Base-by-base conservation (phyloP, 192 early-diverging fungal species). In the Dispira simplex region DNA sequence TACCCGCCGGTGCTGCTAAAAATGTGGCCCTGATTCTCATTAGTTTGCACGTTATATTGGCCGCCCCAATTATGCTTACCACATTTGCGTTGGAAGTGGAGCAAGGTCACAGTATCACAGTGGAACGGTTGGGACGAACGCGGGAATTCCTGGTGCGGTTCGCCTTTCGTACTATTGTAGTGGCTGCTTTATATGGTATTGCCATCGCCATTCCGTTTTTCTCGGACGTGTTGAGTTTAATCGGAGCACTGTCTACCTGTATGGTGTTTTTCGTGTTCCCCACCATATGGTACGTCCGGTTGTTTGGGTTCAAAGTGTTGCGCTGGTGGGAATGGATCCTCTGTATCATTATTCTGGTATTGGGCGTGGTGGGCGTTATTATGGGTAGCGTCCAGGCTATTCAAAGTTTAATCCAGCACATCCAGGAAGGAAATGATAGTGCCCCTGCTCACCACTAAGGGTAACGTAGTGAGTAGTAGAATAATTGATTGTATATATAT, bases 241-340 rank as follows among this genome's bases (percentile, higher is more conserved):
- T 94, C n/a, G 89, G 90, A n/a, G 85, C 89, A 9, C 66, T 91
- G 11, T 80, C 84, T 46, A 90, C 87, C 64, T 84, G 79, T 47
- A 72, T 79, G n/a, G 76, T 91, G 21, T 90, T 93, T 71, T 93
- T 93, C 67, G 75, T 91, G 53, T 76, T 93, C 45, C 91, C 91
- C 0, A 77, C 90, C 39, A 32, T 90, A 13, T 90, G 82, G 73
- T 86, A 91, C 63, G 74, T 86, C 44, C 83, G 82, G 71, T 66
- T 93, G 46, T 78, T 82, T 63, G 89, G 89, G 9, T 81, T 82
- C 77, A 51, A 72, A 9, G 70, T 66, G 11, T 67, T 83, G 63
- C 64, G 65, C 21, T 70, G 70, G 70, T 71, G 71, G 46, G 73
- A 81, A 63, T 70, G 82, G 58, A 63, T 75, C 26, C 73, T 80